These are phyloP conservation scores for Aspergillus puulaauensis DNA, from an alignment of 2,329 filamentous ascomycete species.

Conservation along the genomic window DNA sequence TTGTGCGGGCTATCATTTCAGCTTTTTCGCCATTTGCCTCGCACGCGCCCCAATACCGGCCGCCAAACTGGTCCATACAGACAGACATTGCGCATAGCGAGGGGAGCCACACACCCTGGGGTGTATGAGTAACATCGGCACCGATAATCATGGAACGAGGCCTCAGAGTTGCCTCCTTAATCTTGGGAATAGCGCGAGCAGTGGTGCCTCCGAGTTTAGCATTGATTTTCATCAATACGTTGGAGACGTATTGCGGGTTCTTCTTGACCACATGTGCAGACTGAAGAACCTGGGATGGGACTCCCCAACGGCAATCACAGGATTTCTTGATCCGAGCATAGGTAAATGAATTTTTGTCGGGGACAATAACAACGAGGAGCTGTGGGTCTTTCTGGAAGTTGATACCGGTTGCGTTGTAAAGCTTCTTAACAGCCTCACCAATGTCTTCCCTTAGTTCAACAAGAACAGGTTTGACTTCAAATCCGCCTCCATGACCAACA, in stretches of 20 bases:
- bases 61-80: slow-evolving; percentile 68
- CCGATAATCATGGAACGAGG: slow-evolving; percentile 76
- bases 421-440: slow-evolving; percentile 54
- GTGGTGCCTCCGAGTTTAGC: slow-evolving; percentile 89
- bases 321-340: slow-evolving; percentile 90
- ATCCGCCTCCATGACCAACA: slow-evolving; percentile 59
- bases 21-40: slow-evolving; percentile 80
- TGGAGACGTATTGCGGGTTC: slow-evolving; percentile 82
- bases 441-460: slow-evolving; percentile 45
- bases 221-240: slow-evolving; percentile 96
- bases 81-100: slow-evolving; percentile 89
- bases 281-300: slow-evolving; percentile 81
- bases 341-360: slow-evolving; percentile 65
- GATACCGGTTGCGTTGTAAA: slow-evolving; percentile 58
- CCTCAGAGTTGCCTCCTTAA: slow-evolving; percentile 37
- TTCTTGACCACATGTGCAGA: slow-evolving; percentile 66
- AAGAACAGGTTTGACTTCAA: slow-evolving; percentile 49
- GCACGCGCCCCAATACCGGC: slow-evolving; percentile 74
- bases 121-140: slow-evolving; percentile 83
- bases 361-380: slow-evolving; percentile 76
- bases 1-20: slow-evolving; percentile 72
- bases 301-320: slow-evolving; percentile 79
- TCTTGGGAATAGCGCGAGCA: slow-evolving; percentile 49
- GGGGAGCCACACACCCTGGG: slow-evolving; percentile 63
- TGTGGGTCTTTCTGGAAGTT: slow-evolving; percentile 62